Percentiles rank a stretch among this genome's conserved stretches.
Conservation (phyloP, 805 yeast genomes). For the Torulaspora microellipsoides region DNA sequence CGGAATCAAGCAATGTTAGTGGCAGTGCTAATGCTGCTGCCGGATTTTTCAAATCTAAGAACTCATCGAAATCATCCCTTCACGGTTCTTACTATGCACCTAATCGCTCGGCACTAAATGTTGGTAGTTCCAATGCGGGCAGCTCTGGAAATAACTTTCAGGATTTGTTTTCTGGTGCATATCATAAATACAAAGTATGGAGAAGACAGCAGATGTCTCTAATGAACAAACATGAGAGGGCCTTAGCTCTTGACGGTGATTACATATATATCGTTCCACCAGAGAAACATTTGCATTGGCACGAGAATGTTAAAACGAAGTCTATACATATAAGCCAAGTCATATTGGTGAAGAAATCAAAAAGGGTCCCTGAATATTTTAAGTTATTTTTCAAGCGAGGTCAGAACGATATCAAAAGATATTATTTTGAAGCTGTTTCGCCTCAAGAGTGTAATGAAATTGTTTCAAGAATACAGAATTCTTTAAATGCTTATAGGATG, state of each 20-base stretch:
- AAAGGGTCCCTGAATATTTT: slow-evolving; percentile 71
- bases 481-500: slow-evolving; percentile 47
- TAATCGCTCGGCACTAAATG: slow-evolving; percentile 17
- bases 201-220: slow-evolving; percentile 84
- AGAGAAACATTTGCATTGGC: slow-evolving; percentile 69
- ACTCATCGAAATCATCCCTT: slow-evolving; percentile 33
- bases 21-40: slow-evolving; percentile 11
- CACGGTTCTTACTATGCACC: slow-evolving; percentile 22
- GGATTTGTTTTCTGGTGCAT: slow-evolving; percentile 46
- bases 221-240: slow-evolving; percentile 67
- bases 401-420: slow-evolving; percentile 66
- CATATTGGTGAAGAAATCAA: slow-evolving; percentile 66
- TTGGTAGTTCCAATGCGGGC: slow-evolving; percentile 12
- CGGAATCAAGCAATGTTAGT: slow-evolving; percentile 14
- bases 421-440: slow-evolving; percentile 75
- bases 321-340: slow-evolving; percentile 83
- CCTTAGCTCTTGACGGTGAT: slow-evolving; percentile 90
- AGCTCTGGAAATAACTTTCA: slow-evolving; percentile 22
- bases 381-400: slow-evolving; percentile 69
- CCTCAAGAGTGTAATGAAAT: slow-evolving; percentile 65
- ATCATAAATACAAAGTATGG: slow-evolving; percentile 83
- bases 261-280: slow-evolving; percentile 80
- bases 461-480: slow-evolving; percentile 59
- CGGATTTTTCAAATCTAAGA: slow-evolving; percentile 35
- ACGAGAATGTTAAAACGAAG: slow-evolving; percentile 74